Base-by-base conservation (phyloP, 176 grass and related monocot species). In the Bolboschoenus planiculmis region DNA sequence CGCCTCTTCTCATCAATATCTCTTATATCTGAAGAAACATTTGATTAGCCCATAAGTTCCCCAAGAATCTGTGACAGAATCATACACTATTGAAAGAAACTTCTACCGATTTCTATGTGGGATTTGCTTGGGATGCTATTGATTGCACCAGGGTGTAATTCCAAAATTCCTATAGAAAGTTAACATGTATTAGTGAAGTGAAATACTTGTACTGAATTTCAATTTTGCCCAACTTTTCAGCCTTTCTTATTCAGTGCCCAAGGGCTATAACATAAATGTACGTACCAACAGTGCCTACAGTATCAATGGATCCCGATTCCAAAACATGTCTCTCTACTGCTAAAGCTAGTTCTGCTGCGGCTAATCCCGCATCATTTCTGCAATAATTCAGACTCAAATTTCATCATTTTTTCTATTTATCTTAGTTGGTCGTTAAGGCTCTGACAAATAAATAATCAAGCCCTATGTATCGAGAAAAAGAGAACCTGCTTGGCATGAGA, bases 111-210 rank as follows among this genome's bases (percentile, higher is more conserved):
- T 95, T 99, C 92, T 16, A 99, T 56, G 81, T 95, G 96, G 80
- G 92, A 93, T 95, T 95, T 95, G 75, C 96, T 99, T 67, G 96
- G 92, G 44, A 99, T 99, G 82, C 92, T 99, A 85, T 95, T 95
- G 77, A 93, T 99, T 62, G 96, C 96, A 77, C 92, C 96, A 80
- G 96, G 96, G 87, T 99, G 96, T 46, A 99, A 66, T 86, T 99
- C 90, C 82, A 99, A 66, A 86, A 99, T 99, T 88, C 96, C 96
- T 90, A 86, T 80, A 59, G 59, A 33, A 82, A 84, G 15, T 14
- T 44, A 81, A n/a, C 67, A 54, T 1, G 26, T 78, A 20, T 86
- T 85, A 84, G 34, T 85, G 50, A 83, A 87, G 82, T 84, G 3
- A 63, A 78, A 51, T 50, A 59, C 9, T 3, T 11, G 63, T 24